Percentiles rank a stretch among this genome's conserved stretches.
These are phyloP conservation scores for Zygotorulaspora chibaensis DNA, from an alignment of 805 yeast genomes.

Conservation along the genomic window DNA sequence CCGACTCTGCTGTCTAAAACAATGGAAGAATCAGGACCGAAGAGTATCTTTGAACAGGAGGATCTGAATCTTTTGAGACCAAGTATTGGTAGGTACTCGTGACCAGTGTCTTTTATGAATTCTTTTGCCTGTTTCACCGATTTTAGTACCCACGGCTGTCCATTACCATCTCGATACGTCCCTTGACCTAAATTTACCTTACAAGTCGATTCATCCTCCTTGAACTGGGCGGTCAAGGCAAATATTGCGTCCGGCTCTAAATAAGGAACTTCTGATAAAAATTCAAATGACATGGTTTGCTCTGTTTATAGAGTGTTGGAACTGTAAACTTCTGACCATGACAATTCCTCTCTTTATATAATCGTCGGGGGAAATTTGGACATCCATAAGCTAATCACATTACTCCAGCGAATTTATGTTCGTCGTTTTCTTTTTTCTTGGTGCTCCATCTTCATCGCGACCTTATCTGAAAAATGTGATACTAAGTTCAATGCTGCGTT, in stretches of 20 bases:
- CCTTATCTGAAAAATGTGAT: constrained; percentile 1
- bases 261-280: constrained; percentile 1
- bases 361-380: neutral
- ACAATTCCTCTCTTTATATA: neutral
- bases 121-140: constrained; percentile 1
- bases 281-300: neutral
- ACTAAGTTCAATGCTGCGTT: neutral
- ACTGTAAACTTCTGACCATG: neutral
- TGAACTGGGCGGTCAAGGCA: constrained; percentile 3
- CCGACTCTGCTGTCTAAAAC: constrained; percentile 1
- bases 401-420: neutral
- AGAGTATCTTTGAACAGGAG: constrained; percentile 1
- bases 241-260: constrained; percentile 1
- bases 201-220: neutral
- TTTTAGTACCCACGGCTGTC: constrained; percentile 1
- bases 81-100: constrained; percentile 2
- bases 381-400: neutral
- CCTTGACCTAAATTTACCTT: constrained; percentile 3
- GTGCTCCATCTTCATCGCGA: neutral
- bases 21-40: neutral
- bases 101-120: neutral
- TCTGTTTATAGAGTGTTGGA: neutral
- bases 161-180: constrained; percentile 1
- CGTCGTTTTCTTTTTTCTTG: neutral
- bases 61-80: constrained; percentile 2